Evolutionary conservation across 2,329 filamentous ascomycete species (phyloP), one percentile per base, ranked within the genome.

Genomic region (Fonsecaea pedrosoi): DNA sequence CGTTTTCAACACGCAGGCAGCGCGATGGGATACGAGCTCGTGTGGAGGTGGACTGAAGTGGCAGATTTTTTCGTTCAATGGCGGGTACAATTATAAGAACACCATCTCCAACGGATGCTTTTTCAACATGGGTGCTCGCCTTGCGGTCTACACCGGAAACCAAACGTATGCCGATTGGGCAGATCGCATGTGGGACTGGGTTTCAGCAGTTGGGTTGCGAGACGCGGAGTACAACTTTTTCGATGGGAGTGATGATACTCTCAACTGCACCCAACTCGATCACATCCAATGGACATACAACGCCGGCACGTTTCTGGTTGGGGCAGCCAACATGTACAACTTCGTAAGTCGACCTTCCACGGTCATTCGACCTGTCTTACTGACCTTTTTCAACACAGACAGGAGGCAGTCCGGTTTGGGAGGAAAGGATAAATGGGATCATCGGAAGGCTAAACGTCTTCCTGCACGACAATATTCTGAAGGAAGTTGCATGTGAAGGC

Each of bases 51-150:
- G 92, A 9, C 78, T 96, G 71, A 87, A 90, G 70, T 96, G 93
- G 93, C 92, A 96, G 80, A 90, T 96, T 68, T 94, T 90, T 80
- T 83, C 86, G 12, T 91, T 89, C 80, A 93, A 93, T 79, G 86
- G 83, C 64, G 92, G 92, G 4, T 87, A 82, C 72, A 78, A 79
- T 61, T 87, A 85, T 72, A 87, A 87, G 71, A 87, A 87, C 71
- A 81, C 82, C 25, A 84, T 87, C 68, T 85, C 83, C 12, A 87
- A 87, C 69, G 85, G 85, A 3, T 84, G 81, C 37, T 82, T 87
- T 66, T 86, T 87, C 76, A 84, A 86, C 70, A 79, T 88, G 10
- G 81, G 83, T 2, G 84, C 92, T 7, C 88, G 92, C 15, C 83
- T 96, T 6, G 90, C 90, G 0, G 84, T 89, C 12, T 95, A 92